phyloP scores from a whole-genome alignment of 2,329 filamentous ascomycete species.

The Bipolaris gigantea region DNA sequence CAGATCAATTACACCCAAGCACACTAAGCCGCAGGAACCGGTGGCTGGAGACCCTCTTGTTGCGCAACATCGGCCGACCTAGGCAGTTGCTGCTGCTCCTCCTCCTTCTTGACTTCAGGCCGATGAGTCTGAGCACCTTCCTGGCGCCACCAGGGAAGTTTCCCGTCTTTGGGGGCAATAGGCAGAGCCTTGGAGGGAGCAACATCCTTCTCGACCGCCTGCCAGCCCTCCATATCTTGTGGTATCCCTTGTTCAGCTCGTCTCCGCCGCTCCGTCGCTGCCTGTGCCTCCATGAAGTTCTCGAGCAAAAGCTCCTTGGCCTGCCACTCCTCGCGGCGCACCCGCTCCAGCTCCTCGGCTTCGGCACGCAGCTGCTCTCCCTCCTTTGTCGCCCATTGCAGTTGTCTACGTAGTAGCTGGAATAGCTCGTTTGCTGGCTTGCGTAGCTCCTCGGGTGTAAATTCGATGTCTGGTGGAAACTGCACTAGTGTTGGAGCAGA shows the following conservation, averaged over 20 bases:
- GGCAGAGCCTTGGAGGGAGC: slow-evolving; percentile 36
- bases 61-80: slow-evolving; percentile 13
- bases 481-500: slow-evolving; percentile 58
- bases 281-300: slow-evolving; percentile 71
- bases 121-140: slow-evolving; percentile 20
- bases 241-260: slow-evolving; percentile 40
- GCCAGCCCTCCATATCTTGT: slow-evolving; percentile 33
- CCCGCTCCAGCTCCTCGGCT: slow-evolving; percentile 66
- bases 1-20: background rate
- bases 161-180: slow-evolving; percentile 27
- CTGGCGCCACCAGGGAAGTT: slow-evolving; percentile 42
- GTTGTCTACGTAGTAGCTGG: slow-evolving; percentile 62
- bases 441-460: slow-evolving; percentile 65
- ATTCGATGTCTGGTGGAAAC: slow-evolving; percentile 61
- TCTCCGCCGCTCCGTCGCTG: slow-evolving; percentile 47
- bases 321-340: slow-evolving; percentile 72
- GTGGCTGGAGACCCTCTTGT: slow-evolving; percentile 2
- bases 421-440: slow-evolving; percentile 70
- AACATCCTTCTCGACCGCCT: slow-evolving; percentile 44
- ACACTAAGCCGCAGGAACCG: slow-evolving; percentile 11
- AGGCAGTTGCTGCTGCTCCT: slow-evolving; percentile 1
- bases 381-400: slow-evolving; percentile 73
- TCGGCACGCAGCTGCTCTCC: slow-evolving; percentile 65
- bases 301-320: slow-evolving; percentile 80
- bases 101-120: slow-evolving; percentile 8